Evolutionary conservation across 192 early-diverging fungal species (phyloP), one percentile per base, ranked within the genome.

Genomic region (Chytriomyces confervae): DNA sequence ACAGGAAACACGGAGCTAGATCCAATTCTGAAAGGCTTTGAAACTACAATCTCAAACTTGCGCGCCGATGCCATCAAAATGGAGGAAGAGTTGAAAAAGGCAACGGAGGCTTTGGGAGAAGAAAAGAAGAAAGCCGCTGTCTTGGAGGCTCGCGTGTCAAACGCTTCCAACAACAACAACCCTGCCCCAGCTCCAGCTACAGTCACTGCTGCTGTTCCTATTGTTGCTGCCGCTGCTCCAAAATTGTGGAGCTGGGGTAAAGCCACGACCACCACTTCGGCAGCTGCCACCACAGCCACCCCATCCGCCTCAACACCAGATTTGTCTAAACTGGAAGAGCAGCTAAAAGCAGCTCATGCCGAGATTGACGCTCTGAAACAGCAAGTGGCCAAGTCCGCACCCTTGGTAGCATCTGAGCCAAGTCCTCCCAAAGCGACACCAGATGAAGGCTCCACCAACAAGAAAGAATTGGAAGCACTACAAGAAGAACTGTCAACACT

Each of bases 41-140:
- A 80, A 61, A 63, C 69, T 5, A 70, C 80, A 60, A 49, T 79
- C 76, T 16, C 77, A 43, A 73, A 76, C 5, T 62, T 80, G 18
- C 48, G 73, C 7, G 16, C 29, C 9, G 79, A 80, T 16, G 68
- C 45, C 29, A 4, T 46, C 11, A 64, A 48, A 57, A 62, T 79
- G 13, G 69, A 78, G 62, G 45, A 78, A 62, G 7, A 48, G 16
- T 27, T 77, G 36, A 69, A 77, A 18, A 84, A 83, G 51, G 83
- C 91, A 24, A 68, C 86, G 27, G 81, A 83, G 46, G 66, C 82
- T 13, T 29, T 74, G 18, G 24, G 75, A 85, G 71, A 85, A 81
- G 72, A 78, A 83, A 77, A 81, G 62, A 47, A 77, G 46, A 64
- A 74, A n/a, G 18, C 51, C 18, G 67, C 50, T 24, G 50, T 16